Conservation (phyloP, 768 basidiomycete genomes). For the Candolleomyces efflorescens region DNA sequence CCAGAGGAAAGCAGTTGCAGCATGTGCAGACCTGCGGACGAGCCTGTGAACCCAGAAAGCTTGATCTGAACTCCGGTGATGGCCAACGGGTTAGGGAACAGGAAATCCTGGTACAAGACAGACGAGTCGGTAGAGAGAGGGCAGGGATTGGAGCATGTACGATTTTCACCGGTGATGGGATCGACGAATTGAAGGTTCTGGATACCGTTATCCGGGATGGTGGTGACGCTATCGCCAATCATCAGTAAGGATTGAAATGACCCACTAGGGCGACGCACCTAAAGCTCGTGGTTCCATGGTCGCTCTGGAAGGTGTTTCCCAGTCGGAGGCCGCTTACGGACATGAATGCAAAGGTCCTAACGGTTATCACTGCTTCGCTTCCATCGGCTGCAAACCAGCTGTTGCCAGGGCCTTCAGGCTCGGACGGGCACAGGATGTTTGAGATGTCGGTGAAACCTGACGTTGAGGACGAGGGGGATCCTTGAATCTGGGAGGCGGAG, state of each 20-base stretch:
- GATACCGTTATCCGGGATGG: conserved; percentile 86
- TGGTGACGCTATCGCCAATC: conserved; percentile 56
- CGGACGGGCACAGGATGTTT: conserved; percentile 82
- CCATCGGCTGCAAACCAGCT: conserved; percentile 83
- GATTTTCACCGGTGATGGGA: conserved; percentile 65
- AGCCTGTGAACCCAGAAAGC: conserved; percentile 70
- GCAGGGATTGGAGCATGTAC: conserved; percentile 74
- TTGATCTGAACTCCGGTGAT: conserved; percentile 90
- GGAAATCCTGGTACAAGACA: conserved; percentile 89
- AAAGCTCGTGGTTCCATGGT: conserved; percentile 85
- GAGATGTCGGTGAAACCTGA: conserved; percentile 58
- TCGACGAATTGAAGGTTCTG: conserved; percentile 77
- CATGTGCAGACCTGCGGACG: conserved; percentile 79
- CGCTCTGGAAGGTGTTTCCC: conserved; percentile 83
- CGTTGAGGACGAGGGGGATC: conserved; percentile 59
- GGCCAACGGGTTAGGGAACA: conserved; percentile 59
- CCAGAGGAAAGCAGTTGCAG: conserved; percentile 92
- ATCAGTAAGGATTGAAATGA: conserved; percentile 8
- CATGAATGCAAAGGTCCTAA: conserved; percentile 70
- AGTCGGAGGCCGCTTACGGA: conserved; percentile 79
- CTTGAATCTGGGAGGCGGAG: conserved; percentile 40
- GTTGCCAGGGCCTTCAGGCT: conserved; percentile 71
- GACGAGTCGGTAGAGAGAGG: conserved; percentile 75
- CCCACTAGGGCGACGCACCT: conserved; percentile 46
- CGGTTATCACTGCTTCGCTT: conserved; percentile 66